A percentile compares a stretch with the other conserved stretches of the same genome.
Conservation (phyloP, 257 asterid genomes). For the Perilla frutescens region DNA sequence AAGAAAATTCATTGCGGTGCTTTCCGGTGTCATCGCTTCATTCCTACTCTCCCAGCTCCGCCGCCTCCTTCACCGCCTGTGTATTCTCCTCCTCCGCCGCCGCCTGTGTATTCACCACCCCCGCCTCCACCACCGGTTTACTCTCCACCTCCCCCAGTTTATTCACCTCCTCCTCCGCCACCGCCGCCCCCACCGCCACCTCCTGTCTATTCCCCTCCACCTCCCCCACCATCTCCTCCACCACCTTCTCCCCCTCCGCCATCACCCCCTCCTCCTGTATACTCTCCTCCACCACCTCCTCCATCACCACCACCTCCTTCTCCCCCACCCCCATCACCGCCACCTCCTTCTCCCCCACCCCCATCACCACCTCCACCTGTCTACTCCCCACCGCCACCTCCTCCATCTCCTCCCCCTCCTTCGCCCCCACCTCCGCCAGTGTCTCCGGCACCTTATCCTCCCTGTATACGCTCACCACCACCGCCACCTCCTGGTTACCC, state of each 20-base stretch:
- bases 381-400: slow-evolving; percentile 49
- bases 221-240: slow-evolving; percentile 8
- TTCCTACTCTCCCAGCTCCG: slow-evolving; percentile 70
- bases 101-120: slow-evolving; percentile 15
- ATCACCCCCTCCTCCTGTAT: slow-evolving; percentile 26
- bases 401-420: slow-evolving; percentile 33
- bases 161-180: slow-evolving; percentile 30
- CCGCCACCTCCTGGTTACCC: slow-evolving; percentile 45
- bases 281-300: slow-evolving; percentile 28
- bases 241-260: slow-evolving; percentile 38
- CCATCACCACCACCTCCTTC: slow-evolving; percentile 50
- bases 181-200: slow-evolving; percentile 39
- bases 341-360: slow-evolving; percentile 48
- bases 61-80: slow-evolving; percentile 53
- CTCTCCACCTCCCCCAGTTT: slow-evolving; percentile 36
- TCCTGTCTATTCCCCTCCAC: slow-evolving; percentile 28
- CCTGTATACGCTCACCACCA: slow-evolving; percentile 37
- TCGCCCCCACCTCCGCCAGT: slow-evolving; percentile 41
- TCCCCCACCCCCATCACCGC: slow-evolving; percentile 38
- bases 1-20: slow-evolving; percentile 76
- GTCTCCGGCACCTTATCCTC: slow-evolving; percentile 42
- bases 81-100: slow-evolving; percentile 37
- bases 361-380: slow-evolving; percentile 35
- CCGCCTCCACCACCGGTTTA: slow-evolving; percentile 41
- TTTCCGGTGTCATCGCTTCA: slow-evolving; percentile 68